Evolutionary conservation across 352 stramenopile species (phyloP).

Genomic region (Pythium aphanidermatum): DNA sequence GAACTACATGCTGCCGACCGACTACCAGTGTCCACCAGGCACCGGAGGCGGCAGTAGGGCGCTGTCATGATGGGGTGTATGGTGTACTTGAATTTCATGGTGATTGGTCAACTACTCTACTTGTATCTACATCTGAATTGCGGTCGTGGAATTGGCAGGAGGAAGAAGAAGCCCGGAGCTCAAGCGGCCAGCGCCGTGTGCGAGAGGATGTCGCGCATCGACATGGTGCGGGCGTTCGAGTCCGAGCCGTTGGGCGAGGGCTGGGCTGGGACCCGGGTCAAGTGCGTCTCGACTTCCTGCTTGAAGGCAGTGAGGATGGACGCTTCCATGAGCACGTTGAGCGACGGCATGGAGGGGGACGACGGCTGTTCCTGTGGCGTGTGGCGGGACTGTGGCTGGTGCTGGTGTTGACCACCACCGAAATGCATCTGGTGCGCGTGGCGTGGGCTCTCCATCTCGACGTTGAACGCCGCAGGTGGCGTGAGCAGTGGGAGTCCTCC

Average conservation of each 20-base stretch:
- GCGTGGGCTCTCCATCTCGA: slow-evolving; percentile 27
- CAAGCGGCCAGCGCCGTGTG: slow-evolving; percentile 28
- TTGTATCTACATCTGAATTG: slow-evolving; percentile 9
- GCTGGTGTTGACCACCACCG: slow-evolving; percentile 2
- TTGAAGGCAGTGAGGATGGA: slow-evolving; percentile 66
- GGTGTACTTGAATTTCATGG: neutral
- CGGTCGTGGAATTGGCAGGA: neutral
- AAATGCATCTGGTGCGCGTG: neutral
- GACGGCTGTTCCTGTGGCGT: neutral
- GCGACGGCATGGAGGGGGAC: slow-evolving; percentile 32
- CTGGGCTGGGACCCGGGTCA: too few relatives aligned
- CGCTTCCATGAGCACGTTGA: slow-evolving; percentile 65
- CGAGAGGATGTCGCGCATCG: slow-evolving; percentile 65
- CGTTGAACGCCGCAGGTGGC: slow-evolving; percentile 41
- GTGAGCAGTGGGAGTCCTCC: slow-evolving; percentile 25
- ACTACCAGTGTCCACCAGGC: slow-evolving; percentile 77
- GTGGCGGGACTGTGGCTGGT: slow-evolving; percentile 2
- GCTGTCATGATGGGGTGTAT: slow-evolving; percentile 33
- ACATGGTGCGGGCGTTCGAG: slow-evolving; percentile 45
- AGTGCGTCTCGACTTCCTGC: slow-evolving; percentile 24
- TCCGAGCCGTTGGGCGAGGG: slow-evolving; percentile 1
- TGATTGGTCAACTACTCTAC: slow-evolving; percentile 1
- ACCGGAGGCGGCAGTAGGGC: slow-evolving; percentile 61
- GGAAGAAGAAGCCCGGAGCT: neutral
- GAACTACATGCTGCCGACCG: slow-evolving; percentile 74